A percentile compares a stretch with the other conserved stretches of the same genome.
Evolutionary conservation across 2,329 filamentous ascomycete genomes (phyloP).

Genomic region (Pyrenophora teres): DNA sequence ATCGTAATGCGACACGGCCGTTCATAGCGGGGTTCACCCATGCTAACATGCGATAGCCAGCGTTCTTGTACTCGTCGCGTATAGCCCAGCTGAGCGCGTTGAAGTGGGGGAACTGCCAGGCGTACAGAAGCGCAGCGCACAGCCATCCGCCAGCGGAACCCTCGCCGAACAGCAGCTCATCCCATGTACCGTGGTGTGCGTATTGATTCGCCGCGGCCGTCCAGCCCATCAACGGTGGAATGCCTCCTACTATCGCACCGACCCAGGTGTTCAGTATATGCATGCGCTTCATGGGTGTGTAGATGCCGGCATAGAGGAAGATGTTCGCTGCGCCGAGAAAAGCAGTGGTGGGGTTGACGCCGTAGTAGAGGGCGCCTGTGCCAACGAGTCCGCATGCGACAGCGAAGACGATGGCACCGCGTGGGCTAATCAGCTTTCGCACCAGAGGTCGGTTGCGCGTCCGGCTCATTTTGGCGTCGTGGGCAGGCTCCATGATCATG

Average conservation of each 20-base stretch:
- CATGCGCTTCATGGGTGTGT: conserved; percentile 89
- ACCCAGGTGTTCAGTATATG: conserved; percentile 92
- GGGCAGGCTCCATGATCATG: conserved; percentile 92
- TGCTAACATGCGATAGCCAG: conserved; percentile 72
- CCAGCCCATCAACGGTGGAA: conserved; percentile 98
- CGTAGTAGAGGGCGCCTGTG: conserved; percentile 76
- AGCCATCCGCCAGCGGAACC: conserved; percentile 82
- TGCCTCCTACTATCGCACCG: conserved; percentile 87
- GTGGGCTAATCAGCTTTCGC: conserved; percentile 72
- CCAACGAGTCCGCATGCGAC: conserved; percentile 72
- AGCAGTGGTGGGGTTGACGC: conserved; percentile 92
- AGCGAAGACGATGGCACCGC: conserved; percentile 78
- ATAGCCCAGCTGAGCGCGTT: conserved; percentile 91
- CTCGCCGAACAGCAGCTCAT: conserved; percentile 75
- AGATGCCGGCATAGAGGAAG: conserved; percentile 83
- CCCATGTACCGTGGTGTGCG: conserved; percentile 67
- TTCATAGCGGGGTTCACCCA: conserved; percentile 90
- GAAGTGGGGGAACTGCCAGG: conserved; percentile 99
- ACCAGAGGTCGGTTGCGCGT: conserved; percentile 90
- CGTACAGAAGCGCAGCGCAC: conserved; percentile 79
- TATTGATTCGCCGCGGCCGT: conserved; percentile 89
- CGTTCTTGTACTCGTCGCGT: conserved; percentile 80
- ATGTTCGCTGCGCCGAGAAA: conserved; percentile 86
- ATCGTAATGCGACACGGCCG: conserved; percentile 82
- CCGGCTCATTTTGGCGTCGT: conserved; percentile 91